Evolutionary conservation across 2,329 filamentous ascomycete genomes (phyloP), one percentile per base, ranked within the genome.

Genomic region (Fusarium napiforme): DNA sequence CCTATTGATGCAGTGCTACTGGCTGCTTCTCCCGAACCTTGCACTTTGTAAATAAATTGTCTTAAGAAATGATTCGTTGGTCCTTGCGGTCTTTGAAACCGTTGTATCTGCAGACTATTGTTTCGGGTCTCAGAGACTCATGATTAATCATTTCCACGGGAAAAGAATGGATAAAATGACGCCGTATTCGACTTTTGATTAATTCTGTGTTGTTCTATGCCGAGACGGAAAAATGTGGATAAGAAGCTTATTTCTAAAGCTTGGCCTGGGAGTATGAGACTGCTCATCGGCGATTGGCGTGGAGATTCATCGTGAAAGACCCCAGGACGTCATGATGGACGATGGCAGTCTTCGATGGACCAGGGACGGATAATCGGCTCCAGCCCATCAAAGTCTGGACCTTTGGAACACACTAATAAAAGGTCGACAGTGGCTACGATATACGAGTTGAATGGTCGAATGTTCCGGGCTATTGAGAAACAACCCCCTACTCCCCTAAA

Each of bases 231-330:
- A 43, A 68, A 55, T 74, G 71, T 74, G 71, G 72, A 58, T 60
- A 72, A 39, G 69, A 73, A 74, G 72, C 72, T 74, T 74, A 40
- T 61, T 49, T 16, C 30, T 42, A 74, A 70, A 74, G 71, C 72
- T 74, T 74, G 55, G 72, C 64, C 18, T 46, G 32, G 34, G 26
- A 49, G 59, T 18, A 74, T 74, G 72, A 72, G 49, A 63, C 60
- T 70, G 53, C 46, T 57, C 26, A 67, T 75, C 45, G 34, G 42
- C 72, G 68, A 74, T 74, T 74, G 72, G 72, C 45, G 67, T 72
- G 34, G 50, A 43, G 36, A 45, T 45, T 57, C 40, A 32, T 36
- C 40, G 40, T 39, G 39, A 68, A 34, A 42, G 58, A 55, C 23
- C 28, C n/a, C 16, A 39, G 43, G 60, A 71, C 64, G 58, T 60